phyloP scores from a whole-genome alignment of 2,329 filamentous ascomycete genomes.

The Fusarium pseudocircinatum region DNA sequence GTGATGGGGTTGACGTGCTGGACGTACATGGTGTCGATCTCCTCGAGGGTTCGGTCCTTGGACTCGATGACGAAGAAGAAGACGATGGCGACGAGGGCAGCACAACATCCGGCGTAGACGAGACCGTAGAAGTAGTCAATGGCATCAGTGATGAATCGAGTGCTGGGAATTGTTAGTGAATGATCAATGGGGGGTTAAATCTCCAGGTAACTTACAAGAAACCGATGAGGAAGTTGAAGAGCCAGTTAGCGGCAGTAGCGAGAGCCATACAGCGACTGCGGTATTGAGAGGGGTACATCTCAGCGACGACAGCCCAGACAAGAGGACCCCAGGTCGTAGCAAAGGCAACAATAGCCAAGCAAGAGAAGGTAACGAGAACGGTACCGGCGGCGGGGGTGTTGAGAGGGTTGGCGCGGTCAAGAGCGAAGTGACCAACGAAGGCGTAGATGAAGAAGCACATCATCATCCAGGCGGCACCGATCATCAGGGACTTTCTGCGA shows the following conservation, averaged over 20 bases:
- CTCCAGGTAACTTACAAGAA: constrained; percentile 53
- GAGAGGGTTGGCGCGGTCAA: constrained; percentile 54
- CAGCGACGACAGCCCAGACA: constrained; percentile 72
- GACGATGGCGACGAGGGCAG: constrained; percentile 69
- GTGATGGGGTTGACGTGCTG: constrained; percentile 60
- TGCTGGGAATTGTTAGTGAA: constrained; percentile 51
- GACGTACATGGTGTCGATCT: constrained; percentile 81
- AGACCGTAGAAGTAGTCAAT: constrained; percentile 78
- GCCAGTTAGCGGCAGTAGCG: constrained; percentile 68
- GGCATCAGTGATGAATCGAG: constrained; percentile 75
- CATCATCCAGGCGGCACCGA: constrained; percentile 70
- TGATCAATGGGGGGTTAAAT: not conserved
- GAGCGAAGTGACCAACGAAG: constrained; percentile 58
- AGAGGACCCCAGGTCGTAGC: constrained; percentile 77
- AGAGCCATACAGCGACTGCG: constrained; percentile 64
- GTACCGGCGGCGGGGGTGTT: constrained; percentile 61
- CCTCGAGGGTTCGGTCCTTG: constrained; percentile 76
- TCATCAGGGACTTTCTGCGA: constrained; percentile 69
- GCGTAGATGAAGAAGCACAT: constrained; percentile 62
- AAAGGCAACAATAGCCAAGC: constrained; percentile 73
- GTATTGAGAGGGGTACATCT: constrained; percentile 70
- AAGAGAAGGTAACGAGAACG: constrained; percentile 74
- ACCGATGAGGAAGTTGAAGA: constrained; percentile 70
- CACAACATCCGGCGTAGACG: constrained; percentile 75
- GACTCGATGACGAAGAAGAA: constrained; percentile 82